Percentiles rank a stretch among this genome's conserved stretches.
Evolutionary conservation across 139 green algal species (phyloP).

Genomic region (Chlamydomonas schloesseri): DNA sequence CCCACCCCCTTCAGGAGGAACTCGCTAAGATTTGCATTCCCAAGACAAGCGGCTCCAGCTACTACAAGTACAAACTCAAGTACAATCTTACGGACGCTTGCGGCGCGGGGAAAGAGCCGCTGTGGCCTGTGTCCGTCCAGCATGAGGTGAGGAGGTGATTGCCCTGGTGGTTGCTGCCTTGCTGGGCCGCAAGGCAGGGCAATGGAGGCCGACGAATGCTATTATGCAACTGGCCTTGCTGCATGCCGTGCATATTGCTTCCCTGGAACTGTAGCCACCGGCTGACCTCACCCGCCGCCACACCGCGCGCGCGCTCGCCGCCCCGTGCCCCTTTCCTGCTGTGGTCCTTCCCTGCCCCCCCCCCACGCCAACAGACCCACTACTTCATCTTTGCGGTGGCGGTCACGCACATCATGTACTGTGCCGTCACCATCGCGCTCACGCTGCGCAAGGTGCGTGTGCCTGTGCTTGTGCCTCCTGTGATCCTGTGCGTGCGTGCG

Average conservation of each 20-base stretch:
- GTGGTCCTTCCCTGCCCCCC: too few relatives aligned
- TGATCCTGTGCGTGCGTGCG: too few relatives aligned
- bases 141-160: constrained; percentile 28
- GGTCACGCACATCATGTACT: constrained; percentile 40
- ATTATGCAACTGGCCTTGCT: too few relatives aligned
- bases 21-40: constrained; percentile 38
- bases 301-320: too few relatives aligned
- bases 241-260: too few relatives aligned
- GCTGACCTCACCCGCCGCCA: too few relatives aligned
- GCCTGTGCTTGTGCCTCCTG: too few relatives aligned
- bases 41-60: background rate
- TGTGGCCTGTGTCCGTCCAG: constrained; percentile 45
- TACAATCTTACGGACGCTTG: constrained; percentile 14
- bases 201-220: too few relatives aligned
- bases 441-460: constrained; percentile 16
- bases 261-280: too few relatives aligned
- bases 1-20: background rate
- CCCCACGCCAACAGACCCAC: background rate
- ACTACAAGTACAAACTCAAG: constrained; percentile 10
- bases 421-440: constrained; percentile 16
- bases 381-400: constrained; percentile 48
- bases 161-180: too few relatives aligned
- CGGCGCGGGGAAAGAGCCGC: constrained; percentile 6
- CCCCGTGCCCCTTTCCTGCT: too few relatives aligned
- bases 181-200: too few relatives aligned